These are phyloP conservation scores for Cymbopogon citratus DNA, from an alignment of 176 grass and related monocot species.

Conservation along the genomic window DNA sequence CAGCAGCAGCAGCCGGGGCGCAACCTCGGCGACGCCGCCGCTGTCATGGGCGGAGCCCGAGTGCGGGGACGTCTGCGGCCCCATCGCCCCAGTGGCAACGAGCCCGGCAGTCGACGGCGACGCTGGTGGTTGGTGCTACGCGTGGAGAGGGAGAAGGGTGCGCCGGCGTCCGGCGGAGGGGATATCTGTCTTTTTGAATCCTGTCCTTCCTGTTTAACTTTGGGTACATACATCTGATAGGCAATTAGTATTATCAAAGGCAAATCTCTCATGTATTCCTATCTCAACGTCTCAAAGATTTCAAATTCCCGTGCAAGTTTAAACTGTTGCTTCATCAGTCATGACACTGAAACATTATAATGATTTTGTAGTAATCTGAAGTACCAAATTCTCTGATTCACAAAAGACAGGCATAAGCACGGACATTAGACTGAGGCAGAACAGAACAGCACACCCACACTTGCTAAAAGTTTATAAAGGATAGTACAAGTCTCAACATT, in stretches of 20 bases:
- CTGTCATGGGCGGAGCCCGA: conserved; percentile 8
- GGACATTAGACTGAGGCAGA: not conserved
- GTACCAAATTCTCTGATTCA: not conserved
- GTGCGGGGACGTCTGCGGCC: not conserved
- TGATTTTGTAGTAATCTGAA: not conserved
- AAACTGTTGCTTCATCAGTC: not conserved
- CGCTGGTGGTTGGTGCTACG: conserved; percentile 1
- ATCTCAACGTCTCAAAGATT: not conserved
- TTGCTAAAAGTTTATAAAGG: not conserved
- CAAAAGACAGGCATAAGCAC: not conserved
- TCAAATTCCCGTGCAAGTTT: not conserved
- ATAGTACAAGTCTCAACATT: not conserved
- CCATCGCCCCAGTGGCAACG: not conserved
- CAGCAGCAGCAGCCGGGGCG: too few species aligned
- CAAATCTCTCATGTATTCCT: not conserved
- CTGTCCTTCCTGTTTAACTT: not conserved
- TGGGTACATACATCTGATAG: not conserved
- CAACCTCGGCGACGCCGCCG: too few species aligned
- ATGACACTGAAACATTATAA: not conserved
- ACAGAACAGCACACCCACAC: not conserved
- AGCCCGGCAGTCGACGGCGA: not conserved
- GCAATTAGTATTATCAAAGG: not conserved
- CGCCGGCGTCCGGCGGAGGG: not conserved
- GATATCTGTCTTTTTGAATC: not conserved
- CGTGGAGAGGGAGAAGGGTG: conserved; percentile 5